These are phyloP conservation scores for Acacia pycnantha DNA, from an alignment of 331 rosid genomes.

Conservation along the genomic window DNA sequence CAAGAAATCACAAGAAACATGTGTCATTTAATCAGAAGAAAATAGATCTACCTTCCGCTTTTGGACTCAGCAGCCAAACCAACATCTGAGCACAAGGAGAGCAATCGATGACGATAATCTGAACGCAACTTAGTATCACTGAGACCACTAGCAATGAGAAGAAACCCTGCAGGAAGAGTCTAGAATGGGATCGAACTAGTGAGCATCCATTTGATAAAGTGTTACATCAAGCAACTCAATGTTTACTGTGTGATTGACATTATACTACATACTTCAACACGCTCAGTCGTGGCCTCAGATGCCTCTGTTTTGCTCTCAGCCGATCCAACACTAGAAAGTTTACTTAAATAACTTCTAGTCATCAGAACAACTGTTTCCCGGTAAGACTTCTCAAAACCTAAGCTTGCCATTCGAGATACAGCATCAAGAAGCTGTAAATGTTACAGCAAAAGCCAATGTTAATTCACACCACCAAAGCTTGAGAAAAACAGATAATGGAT, in stretches of 20 bases:
- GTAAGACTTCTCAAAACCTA: constrained; percentile 97
- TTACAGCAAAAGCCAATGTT: constrained; percentile 23
- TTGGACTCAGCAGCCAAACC: constrained; percentile 97
- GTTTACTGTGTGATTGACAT: constrained; percentile 25
- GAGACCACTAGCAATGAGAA: constrained; percentile 79
- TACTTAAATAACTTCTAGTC: constrained; percentile 93
- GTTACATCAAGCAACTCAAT: constrained; percentile 41
- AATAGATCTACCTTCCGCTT: constrained; percentile 81
- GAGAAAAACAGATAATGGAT: constrained; percentile 15
- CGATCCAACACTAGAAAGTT: constrained; percentile 86
- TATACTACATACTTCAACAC: constrained; percentile 78
- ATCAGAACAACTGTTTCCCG: constrained; percentile 97
- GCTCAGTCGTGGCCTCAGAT: constrained; percentile 86
- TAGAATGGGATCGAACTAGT: constrained; percentile 89
- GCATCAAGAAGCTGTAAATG: constrained; percentile 90
- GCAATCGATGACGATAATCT: constrained; percentile 90
- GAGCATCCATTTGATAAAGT: constrained; percentile 62
- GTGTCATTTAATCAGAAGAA: constrained; percentile 25
- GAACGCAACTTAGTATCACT: constrained; percentile 64
- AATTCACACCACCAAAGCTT: constrained; percentile 22
- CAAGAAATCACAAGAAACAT: background rate
- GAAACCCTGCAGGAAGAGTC: constrained; percentile 99
- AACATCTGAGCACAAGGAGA: constrained; percentile 93
- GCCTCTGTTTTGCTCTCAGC: constrained; percentile 91
- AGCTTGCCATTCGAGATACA: constrained; percentile 92